These are phyloP conservation scores for Mycoemilia scoparia DNA, from an alignment of 192 early-diverging fungal species.

Conservation along the genomic window DNA sequence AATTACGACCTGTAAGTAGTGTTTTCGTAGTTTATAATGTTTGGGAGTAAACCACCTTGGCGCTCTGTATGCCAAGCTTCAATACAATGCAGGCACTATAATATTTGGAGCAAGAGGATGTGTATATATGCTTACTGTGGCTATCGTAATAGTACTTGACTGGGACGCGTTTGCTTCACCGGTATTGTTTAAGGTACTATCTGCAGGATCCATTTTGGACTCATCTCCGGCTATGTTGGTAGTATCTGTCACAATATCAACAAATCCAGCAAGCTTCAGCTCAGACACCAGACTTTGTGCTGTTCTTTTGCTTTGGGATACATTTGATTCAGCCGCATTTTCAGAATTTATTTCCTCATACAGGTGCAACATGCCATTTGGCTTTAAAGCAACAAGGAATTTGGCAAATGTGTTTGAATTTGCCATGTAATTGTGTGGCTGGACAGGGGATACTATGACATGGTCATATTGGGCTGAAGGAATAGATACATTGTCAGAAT, in stretches of 20 bases:
- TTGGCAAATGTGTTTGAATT: conserved; percentile 36
- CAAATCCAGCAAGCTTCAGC: conserved; percentile 71
- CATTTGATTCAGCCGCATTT: conserved; percentile 14
- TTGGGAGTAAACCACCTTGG: too few species aligned
- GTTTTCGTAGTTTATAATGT: too few species aligned
- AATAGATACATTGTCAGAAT: conserved; percentile 32
- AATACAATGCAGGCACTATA: conserved; percentile 16
- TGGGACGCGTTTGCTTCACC: conserved; percentile 25
- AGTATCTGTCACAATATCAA: conserved; percentile 33
- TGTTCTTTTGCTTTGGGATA: conserved; percentile 35
- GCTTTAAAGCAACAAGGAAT: conserved; percentile 41
- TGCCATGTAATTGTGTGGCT: conserved; percentile 43
- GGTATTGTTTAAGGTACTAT: conserved; percentile 35
- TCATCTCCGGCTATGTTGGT: conserved; percentile 22
- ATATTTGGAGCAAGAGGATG: neutral
- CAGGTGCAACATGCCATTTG: conserved; percentile 46
- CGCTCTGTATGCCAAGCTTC: too few species aligned
- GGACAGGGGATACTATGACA: conserved; percentile 35
- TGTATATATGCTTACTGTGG: neutral
- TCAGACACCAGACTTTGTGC: conserved; percentile 39
- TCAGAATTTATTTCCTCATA: conserved; percentile 46
- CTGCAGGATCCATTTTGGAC: conserved; percentile 25
- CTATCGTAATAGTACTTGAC: conserved; percentile 19
- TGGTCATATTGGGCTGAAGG: conserved; percentile 37
- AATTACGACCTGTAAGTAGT: too few species aligned